These are phyloP conservation scores for Russula abietina DNA, from an alignment of 768 basidiomycete genomes.

Conservation along the genomic window DNA sequence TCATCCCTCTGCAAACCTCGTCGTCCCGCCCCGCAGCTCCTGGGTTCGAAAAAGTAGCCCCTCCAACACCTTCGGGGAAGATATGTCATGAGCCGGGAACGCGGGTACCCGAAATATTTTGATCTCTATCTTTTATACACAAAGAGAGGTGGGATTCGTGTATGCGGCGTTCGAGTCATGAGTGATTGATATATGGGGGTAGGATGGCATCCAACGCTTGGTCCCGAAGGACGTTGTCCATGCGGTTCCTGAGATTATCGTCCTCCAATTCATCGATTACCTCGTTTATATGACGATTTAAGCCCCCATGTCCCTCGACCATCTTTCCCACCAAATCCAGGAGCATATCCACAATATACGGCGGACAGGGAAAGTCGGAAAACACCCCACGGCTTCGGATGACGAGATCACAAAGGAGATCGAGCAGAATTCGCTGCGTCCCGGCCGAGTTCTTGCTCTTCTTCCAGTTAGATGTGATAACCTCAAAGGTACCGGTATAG, in stretches of 20 bases:
- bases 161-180: not conserved
- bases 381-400: not conserved
- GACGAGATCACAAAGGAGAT: conserved; percentile 11
- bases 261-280: not conserved
- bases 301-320: not conserved
- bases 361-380: not conserved
- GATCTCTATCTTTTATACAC: no score
- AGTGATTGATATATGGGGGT: no score
- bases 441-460: not conserved
- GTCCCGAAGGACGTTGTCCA: not conserved
- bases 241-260: no score
- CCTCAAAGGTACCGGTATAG: not conserved
- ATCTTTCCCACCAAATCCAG: not conserved
- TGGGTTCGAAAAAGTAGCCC: not conserved
- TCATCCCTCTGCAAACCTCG: not conserved
- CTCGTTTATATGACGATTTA: not conserved
- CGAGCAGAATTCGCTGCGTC: conserved; percentile 1
- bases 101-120: no score
- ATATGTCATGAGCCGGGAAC: no score
- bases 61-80: no score
- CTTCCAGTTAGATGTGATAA: not conserved
- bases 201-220: not conserved
- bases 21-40: not conserved
- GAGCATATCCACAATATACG: not conserved
- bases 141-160: no score